phyloP scores from a whole-genome alignment of 1,284 basidiomycete species.

The Apiotrichum montevideense region DNA sequence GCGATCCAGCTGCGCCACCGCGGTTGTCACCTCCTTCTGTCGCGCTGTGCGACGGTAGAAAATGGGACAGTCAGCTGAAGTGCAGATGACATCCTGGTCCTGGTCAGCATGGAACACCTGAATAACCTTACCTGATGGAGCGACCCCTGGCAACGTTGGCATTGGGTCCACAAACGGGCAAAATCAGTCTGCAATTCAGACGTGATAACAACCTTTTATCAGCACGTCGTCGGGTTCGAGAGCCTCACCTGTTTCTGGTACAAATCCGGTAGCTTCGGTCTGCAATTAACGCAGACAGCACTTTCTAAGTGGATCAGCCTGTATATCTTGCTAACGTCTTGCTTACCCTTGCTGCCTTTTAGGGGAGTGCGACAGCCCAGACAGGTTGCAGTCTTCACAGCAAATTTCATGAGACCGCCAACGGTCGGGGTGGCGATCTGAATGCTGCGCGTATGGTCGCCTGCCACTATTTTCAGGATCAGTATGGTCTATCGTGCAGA shows the following conservation, averaged over 20 bases:
- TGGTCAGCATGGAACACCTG: slow-evolving; percentile 12
- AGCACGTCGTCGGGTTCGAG: no score
- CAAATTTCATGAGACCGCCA: slow-evolving; percentile 94
- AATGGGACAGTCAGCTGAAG: slow-evolving; percentile 95
- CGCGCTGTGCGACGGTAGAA: slow-evolving; percentile 96
- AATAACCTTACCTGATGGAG: slow-evolving; percentile 66
- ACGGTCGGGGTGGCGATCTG: slow-evolving; percentile 90
- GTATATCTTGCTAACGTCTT: slow-evolving; percentile 39
- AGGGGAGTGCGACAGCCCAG: slow-evolving; percentile 87
- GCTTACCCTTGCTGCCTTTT: slow-evolving; percentile 60
- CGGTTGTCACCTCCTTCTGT: slow-evolving; percentile 89
- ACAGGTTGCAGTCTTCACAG: slow-evolving; percentile 86
- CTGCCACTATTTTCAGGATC: slow-evolving; percentile 59
- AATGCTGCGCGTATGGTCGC: slow-evolving; percentile 87
- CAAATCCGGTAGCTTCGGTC: slow-evolving; percentile 71
- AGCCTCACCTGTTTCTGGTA: slow-evolving; percentile 75
- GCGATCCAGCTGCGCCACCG: slow-evolving; percentile 66
- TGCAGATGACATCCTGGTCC: slow-evolving; percentile 82
- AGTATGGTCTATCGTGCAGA: no score
- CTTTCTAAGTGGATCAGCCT: slow-evolving; percentile 54
- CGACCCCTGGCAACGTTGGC: slow-evolving; percentile 92
- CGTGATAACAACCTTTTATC: slow-evolving; percentile 52
- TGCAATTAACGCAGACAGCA: slow-evolving; percentile 89
- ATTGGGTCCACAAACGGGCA: slow-evolving; percentile 91
- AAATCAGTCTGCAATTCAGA: slow-evolving; percentile 82